Evolutionary conservation across 257 asterid species (phyloP).

Genomic region (Mentha longifolia): DNA sequence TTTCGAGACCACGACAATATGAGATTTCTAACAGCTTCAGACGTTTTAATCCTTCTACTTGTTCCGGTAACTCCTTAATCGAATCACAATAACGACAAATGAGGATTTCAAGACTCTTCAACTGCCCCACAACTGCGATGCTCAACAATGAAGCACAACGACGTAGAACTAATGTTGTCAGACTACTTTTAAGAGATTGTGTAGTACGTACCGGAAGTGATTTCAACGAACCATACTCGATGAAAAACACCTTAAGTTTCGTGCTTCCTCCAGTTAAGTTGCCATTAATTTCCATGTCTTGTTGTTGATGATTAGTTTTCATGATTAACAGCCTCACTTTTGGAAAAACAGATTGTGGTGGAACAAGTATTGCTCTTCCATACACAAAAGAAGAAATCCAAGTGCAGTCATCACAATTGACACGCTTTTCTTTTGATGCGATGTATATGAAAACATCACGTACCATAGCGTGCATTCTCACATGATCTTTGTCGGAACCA

Average conservation of each 20-base stretch:
- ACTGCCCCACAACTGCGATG: too few relatives aligned
- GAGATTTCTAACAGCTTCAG: constrained; percentile 11
- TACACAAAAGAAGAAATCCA: too few relatives aligned
- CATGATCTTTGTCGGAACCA: background rate
- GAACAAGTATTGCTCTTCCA: background rate
- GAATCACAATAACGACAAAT: background rate
- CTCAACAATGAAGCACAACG: background rate
- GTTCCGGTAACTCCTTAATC: background rate
- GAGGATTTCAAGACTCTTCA: constrained; percentile 29
- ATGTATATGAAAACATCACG: constrained; percentile 25
- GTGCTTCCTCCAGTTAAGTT: too few relatives aligned
- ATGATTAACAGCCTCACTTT: too few relatives aligned
- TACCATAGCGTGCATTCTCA: constrained; percentile 29
- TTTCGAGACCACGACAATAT: background rate
- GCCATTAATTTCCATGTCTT: too few relatives aligned
- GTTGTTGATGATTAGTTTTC: too few relatives aligned
- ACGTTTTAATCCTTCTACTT: background rate
- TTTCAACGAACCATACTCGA: too few relatives aligned
- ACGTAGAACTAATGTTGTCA: background rate
- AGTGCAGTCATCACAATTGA: background rate
- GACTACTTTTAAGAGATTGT: background rate
- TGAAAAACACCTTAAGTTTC: constrained; percentile 41
- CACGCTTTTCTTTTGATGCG: constrained; percentile 4
- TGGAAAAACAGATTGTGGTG: too few relatives aligned
- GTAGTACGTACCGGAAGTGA: background rate